Conservation (phyloP, 768 basidiomycete genomes). For the Psilocybe cyanescens region DNA sequence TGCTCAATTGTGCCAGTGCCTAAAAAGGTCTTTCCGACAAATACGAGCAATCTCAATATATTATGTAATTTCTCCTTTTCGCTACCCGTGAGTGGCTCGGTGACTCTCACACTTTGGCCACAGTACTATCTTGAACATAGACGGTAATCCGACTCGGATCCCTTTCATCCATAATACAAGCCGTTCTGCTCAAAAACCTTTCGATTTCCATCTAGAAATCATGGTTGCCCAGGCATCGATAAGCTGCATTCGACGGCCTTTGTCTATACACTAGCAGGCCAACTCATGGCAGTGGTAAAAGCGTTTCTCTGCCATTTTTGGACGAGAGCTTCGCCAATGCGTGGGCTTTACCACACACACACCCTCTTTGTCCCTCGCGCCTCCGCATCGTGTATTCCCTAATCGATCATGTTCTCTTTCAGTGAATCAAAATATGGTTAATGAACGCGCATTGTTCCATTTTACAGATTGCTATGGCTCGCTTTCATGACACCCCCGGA, state of each 20-base stretch:
- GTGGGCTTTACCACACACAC: background rate
- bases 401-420: conserved; percentile 9
- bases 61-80: background rate
- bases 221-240: background rate
- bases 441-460: conserved; percentile 8
- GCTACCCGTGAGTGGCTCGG: background rate
- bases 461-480: background rate
- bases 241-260: background rate
- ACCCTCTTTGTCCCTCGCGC: background rate
- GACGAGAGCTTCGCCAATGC: background rate
- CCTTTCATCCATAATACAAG: too few species aligned
- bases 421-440: conserved; percentile 2
- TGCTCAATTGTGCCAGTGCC: too few species aligned
- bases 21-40: background rate
- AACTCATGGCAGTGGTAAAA: background rate
- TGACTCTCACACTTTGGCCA: background rate
- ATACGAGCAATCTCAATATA: background rate
- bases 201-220: background rate
- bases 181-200: too few species aligned
- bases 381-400: conserved; percentile 5
- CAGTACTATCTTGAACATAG: background rate
- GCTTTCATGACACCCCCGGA: conserved; percentile 5
- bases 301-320: background rate
- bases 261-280: background rate
- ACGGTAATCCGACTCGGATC: too few species aligned